Evolutionary conservation across 2,329 filamentous ascomycete genomes (phyloP), one percentile per base, ranked within the genome.

Genomic region (Penicillium freii): DNA sequence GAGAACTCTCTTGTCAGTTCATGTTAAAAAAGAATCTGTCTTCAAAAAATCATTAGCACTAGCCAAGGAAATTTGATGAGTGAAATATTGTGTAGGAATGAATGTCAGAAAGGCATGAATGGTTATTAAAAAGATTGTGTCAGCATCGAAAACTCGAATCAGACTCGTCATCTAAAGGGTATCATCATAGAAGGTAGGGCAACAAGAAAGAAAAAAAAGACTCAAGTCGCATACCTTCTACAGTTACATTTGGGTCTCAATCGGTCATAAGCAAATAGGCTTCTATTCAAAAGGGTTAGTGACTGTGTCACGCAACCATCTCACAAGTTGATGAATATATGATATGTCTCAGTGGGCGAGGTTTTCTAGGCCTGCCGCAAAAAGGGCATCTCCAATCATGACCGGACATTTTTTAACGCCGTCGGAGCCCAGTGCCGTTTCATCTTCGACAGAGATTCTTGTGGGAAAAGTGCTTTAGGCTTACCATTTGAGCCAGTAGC

Each of bases 341-440:
- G 53, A 44, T 31, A 50, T 56, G 61, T 72, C 80, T 96, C 92
- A 96, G 92, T 93, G 90, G 92, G 90, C 91, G 87, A 96, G 92
- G 92, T 96, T 96, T 96, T 95, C 91, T 95, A 96, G 91, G 92
- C 92, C 91, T 96, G 91, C 90, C 91, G 78, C 91, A 90, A 90
- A 84, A 79, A 72, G 57, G 90, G 91, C 91, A 85, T 89, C 85
- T 86, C 92, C 90, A 82, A 81, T 92, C 91, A 91, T 86, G 86
- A 80, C 77, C 75, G 75, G 72, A 77, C 74, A 72, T 77, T 75
- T 72, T 75, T 73, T 74, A 69, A 77, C 81, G 77, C 78, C 80
- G 77, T 95, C 91, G 88, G 92, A 93, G 92, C 92, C 92, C 92
- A 96, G 92, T 96, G 92, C 92, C 90, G 82, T 63, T 73, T 74